These are phyloP conservation scores for Phytophthora sansomeana DNA, from an alignment of 352 stramenopile species.

Conservation along the genomic window DNA sequence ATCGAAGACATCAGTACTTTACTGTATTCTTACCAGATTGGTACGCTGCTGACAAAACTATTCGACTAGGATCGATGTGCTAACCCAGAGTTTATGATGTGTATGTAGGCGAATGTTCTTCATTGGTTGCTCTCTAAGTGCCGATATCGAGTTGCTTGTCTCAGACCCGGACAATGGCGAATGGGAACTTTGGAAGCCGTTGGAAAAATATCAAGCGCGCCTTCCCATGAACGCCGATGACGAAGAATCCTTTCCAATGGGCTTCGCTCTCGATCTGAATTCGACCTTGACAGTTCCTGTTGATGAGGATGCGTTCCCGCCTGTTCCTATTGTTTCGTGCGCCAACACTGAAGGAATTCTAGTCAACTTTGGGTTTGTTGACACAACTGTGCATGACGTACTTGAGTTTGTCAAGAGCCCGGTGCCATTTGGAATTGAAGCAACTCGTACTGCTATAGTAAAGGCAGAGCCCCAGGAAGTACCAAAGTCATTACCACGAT, in stretches of 20 bases:
- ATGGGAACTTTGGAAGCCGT: constrained; percentile 79
- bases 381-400: constrained; percentile 61
- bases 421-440: constrained; percentile 30
- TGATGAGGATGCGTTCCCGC: constrained; percentile 57
- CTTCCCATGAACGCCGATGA: constrained; percentile 76
- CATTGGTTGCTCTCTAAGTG: constrained; percentile 76
- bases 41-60: constrained; percentile 24
- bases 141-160: constrained; percentile 82
- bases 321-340: constrained; percentile 61
- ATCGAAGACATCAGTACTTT: constrained; percentile 68
- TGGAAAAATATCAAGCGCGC: constrained; percentile 78
- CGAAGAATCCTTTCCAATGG: constrained; percentile 73
- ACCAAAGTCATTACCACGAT: not conserved
- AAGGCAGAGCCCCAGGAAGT: constrained; percentile 5
- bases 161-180: constrained; percentile 62
- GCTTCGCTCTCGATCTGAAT: constrained; percentile 69
- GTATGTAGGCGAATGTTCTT: constrained; percentile 79
- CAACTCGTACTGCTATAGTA: constrained; percentile 14
- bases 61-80: not conserved
- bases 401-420: constrained; percentile 47
- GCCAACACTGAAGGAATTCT: constrained; percentile 69
- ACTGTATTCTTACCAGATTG: constrained; percentile 71
- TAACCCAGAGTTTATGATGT: constrained; percentile 8
- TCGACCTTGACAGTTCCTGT: constrained; percentile 52
- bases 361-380: constrained; percentile 76